Evolutionary conservation across 257 asterid species (phyloP).

Genomic region (Przewalskia tangutica): DNA sequence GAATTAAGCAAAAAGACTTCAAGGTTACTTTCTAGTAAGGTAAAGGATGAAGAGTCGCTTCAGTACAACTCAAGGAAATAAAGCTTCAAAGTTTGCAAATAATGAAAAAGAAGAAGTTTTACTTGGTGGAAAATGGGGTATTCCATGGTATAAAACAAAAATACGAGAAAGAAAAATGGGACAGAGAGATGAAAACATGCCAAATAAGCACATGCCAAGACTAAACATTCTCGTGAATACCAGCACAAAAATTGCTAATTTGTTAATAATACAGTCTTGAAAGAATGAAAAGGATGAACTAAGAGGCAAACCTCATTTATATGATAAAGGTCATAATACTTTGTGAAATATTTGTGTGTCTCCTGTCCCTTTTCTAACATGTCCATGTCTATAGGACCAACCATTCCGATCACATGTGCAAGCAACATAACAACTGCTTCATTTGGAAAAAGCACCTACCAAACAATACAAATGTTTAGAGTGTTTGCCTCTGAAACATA

Average conservation of each 20-base stretch:
- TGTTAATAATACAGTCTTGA: neutral
- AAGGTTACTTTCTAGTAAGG: neutral
- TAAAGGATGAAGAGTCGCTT: neutral
- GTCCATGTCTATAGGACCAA: constrained; percentile 64
- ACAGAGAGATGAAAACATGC: neutral
- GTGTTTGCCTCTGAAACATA: too few species aligned
- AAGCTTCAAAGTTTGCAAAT: neutral
- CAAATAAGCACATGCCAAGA: too few species aligned
- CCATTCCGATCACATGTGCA: constrained; percentile 56
- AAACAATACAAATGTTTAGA: constrained; percentile 4
- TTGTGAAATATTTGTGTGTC: constrained; percentile 70
- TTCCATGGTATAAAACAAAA: neutral
- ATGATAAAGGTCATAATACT: constrained; percentile 58
- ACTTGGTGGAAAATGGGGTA: neutral
- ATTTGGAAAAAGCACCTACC: constrained; percentile 88
- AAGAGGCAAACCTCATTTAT: constrained; percentile 52
- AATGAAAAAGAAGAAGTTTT: neutral
- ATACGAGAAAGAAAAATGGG: neutral
- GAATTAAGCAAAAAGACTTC: neutral
- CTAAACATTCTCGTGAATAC: neutral
- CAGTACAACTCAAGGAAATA: neutral
- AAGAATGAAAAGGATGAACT: neutral
- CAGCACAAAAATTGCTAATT: neutral
- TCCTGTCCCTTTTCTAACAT: constrained; percentile 69
- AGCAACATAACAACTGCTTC: constrained; percentile 63